Base-by-base conservation (phyloP, 352 stramenopile species). In the Phytophthora syringae region DNA sequence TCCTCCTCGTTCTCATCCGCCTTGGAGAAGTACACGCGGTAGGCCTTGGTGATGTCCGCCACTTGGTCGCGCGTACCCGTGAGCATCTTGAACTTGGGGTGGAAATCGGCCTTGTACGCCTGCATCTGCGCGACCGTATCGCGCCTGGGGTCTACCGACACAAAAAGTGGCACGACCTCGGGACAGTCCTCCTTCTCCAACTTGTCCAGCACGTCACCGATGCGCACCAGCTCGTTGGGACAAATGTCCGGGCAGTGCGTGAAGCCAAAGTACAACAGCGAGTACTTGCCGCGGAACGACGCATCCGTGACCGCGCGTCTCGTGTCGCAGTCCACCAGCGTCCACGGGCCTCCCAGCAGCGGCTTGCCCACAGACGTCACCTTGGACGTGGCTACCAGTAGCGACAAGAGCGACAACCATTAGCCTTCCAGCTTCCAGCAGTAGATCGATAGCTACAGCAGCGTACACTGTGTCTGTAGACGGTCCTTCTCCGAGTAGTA, bases 201-300 rank as follows among this genome's bases (percentile, higher is more conserved):
- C 61, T 87, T 90, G 74, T 98, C 93, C 53, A 99, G 88, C 34
- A 99, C 93, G 56, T 97, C 86, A 13, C 93, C 96, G 22, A 99
- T 92, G 70, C 99, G 99, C 52, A 99, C 93, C 63, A 99, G 94
- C 82, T 99, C 98, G 27, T 98, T 98, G 13, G 98, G 98, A 67
- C 98, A 99, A 74, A 99, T 99, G 76, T 99, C 98, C 4, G 98
- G 98, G 78, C 98, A 99, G 67, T 98, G 93, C 58, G 97, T 98
- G 84, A 99, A 99, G 65, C 98, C 98, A 89, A 99, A 99, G 89
- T 99, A 99, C 21, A 99, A 79, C 39, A 99, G 81, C 57, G 94
- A 89, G 82, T 97, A 98, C 70, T 99, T 95, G 64, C 97, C 97
- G 43, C 72, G 76, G 70, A 92, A 98, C 64, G 88, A 88, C 34